Evolutionary conservation across 1,139 yeast species (phyloP).

Genomic region (Kodamaea sp.): DNA sequence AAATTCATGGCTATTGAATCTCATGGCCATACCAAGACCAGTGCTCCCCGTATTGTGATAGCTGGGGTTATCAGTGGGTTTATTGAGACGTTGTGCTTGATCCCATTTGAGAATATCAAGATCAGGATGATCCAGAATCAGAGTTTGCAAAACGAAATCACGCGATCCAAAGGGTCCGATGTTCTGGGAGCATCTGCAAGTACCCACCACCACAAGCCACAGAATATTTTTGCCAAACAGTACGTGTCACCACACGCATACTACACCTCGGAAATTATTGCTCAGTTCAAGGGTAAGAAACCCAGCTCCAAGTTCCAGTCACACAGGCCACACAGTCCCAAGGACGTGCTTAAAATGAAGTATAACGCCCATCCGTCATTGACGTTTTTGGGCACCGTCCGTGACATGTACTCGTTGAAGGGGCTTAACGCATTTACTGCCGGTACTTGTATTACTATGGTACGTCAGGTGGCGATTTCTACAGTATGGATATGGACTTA

Average conservation of each 20-base stretch:
- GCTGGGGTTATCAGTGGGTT: constrained; percentile 89
- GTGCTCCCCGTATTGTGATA: constrained; percentile 72
- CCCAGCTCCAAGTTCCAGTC: constrained; percentile 25
- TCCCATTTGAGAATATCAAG: constrained; percentile 90
- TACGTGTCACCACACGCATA: constrained; percentile 49
- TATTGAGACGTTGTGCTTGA: constrained; percentile 76
- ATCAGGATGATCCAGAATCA: constrained; percentile 80
- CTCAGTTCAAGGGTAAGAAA: constrained; percentile 29
- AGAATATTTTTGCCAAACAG: constrained; percentile 32
- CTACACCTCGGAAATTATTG: constrained; percentile 36
- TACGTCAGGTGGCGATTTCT: constrained; percentile 77
- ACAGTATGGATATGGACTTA: constrained; percentile 84
- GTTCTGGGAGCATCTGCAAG: constrained; percentile 25
- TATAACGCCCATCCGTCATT: constrained; percentile 58
- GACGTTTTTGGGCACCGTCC: constrained; percentile 52
- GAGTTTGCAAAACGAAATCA: constrained; percentile 37
- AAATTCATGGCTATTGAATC: constrained; percentile 67
- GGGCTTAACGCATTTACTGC: constrained; percentile 80
- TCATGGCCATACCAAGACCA: constrained; percentile 44
- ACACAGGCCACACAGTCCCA: constrained; percentile 16
- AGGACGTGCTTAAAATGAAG: constrained; percentile 32
- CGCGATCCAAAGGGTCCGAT: constrained; percentile 22
- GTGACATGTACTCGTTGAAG: constrained; percentile 70
- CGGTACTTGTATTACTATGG: constrained; percentile 77
- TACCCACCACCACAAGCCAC: constrained; percentile 25